Evolutionary conservation across 2,329 filamentous ascomycete genomes (phyloP).

Genomic region (Colletotrichum sansevieriae): DNA sequence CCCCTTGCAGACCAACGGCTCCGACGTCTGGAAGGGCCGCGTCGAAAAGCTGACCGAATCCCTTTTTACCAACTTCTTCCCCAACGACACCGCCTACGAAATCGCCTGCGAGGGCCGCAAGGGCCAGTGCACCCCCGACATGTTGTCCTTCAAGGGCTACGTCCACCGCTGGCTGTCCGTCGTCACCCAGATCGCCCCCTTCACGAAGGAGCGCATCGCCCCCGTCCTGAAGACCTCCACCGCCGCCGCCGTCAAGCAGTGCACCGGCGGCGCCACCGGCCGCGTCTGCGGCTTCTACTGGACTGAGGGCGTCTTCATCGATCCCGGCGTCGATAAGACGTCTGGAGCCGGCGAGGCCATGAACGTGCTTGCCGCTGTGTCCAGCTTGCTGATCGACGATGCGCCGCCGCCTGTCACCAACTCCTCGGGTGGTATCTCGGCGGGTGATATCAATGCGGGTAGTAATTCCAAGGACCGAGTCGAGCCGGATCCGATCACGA

Average conservation of each 20-base stretch:
- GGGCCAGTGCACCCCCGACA: slow-evolving; percentile 76
- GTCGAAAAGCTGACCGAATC: slow-evolving; percentile 68
- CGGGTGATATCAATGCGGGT: slow-evolving; percentile 58
- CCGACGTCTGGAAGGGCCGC: slow-evolving; percentile 66
- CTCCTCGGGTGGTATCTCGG: slow-evolving; percentile 63
- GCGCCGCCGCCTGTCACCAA: slow-evolving; percentile 59
- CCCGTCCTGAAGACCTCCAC: slow-evolving; percentile 71
- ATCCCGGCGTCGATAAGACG: slow-evolving; percentile 65
- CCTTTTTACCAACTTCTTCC: slow-evolving; percentile 66
- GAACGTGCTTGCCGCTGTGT: slow-evolving; percentile 68
- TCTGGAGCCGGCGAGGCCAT: slow-evolving; percentile 71
- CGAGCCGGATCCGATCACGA: slow-evolving; percentile 53
- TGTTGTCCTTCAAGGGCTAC: slow-evolving; percentile 80
- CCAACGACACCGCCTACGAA: slow-evolving; percentile 73
- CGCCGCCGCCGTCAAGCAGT: slow-evolving; percentile 70
- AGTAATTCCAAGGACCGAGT: slow-evolving; percentile 48
- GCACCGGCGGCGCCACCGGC: slow-evolving; percentile 69
- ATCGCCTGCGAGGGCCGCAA: slow-evolving; percentile 71
- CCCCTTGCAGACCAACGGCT: slow-evolving; percentile 61
- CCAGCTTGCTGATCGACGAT: slow-evolving; percentile 60
- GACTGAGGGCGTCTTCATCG: slow-evolving; percentile 60
- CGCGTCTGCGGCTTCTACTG: slow-evolving; percentile 76
- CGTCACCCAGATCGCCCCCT: slow-evolving; percentile 72
- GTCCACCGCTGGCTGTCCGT: slow-evolving; percentile 75
- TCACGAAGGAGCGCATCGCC: slow-evolving; percentile 66